Evolutionary conservation across 83 land plant genomes (phyloP), one percentile per base, ranked within the genome.

Genomic region (Thuja plicata): DNA sequence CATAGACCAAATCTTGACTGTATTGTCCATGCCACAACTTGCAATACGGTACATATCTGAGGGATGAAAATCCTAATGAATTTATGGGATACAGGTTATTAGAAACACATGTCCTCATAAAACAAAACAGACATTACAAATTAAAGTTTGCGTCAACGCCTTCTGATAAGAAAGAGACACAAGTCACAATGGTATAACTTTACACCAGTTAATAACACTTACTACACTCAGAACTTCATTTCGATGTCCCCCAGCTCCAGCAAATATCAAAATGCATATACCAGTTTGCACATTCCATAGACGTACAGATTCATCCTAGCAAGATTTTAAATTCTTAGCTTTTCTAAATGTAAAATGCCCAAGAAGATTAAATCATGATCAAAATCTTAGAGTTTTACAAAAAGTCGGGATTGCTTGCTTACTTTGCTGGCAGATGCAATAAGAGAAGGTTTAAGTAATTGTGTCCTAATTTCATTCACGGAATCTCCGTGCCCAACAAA

Each of bases 191-290:
- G 15, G 30, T 55, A 57, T 81, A 89, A 88, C 13, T 32, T n/a
- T 62, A 74, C 7, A 19, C 77, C 37, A 76, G 34, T 70, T 34
- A 66, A n/a, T 8, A 35, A 34, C 30, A 90, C 92, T 55, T 92
- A 97, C 99, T 88, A 98, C 99, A 92, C 99, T 98, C 32, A 98
- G 91, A 62, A 98, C 99, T 93, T 98, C 99, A 93, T 98, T 98
- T 66, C 99, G 97, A 82, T 98, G 99, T 34, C 99, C 99, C 50
- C 97, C 97, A 93, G 99, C 99, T 86, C 99, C 99, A 93, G 99
- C 98, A 95, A 98, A 97, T 90, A 97, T 95, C 85, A 98, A 89
- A 85, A 98, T 94, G 91, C 99, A 98, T 19, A 98, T 95, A 41
- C 99, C 98, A 2, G 99, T 96, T 78, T 95, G 93, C 40, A 97